Evolutionary conservation across 2,329 filamentous ascomycete species (phyloP).

Genomic region (Periconia sp.): DNA sequence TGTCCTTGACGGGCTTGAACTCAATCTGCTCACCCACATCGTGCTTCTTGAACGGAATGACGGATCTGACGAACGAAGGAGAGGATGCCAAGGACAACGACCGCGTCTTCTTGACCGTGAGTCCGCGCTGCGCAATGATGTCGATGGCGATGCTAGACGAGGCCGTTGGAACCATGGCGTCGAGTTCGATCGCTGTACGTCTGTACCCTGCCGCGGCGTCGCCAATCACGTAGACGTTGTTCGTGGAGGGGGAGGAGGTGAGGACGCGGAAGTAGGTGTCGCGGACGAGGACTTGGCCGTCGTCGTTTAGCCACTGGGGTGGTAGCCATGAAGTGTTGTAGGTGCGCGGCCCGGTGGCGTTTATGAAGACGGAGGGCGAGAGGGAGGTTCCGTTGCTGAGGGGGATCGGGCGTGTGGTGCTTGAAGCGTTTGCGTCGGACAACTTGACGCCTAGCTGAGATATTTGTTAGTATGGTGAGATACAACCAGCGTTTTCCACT

Average conservation of each 20-base stretch:
- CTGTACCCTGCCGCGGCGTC: constrained; percentile 36
- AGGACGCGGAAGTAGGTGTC: constrained; percentile 24
- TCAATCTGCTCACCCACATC: constrained; percentile 7
- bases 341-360: constrained; percentile 28
- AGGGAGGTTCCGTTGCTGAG: not conserved
- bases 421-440: constrained; percentile 8
- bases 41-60: constrained; percentile 1
- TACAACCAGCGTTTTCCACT: too few species aligned
- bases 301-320: constrained; percentile 20
- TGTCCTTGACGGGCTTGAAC: constrained; percentile 27
- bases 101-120: constrained; percentile 1
- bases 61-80: not conserved
- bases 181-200: constrained; percentile 13
- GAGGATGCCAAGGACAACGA: not conserved
- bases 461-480: too few species aligned
- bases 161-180: constrained; percentile 7
- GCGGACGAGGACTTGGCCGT: constrained; percentile 29
- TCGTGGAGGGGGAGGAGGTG: constrained; percentile 3
- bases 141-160: constrained; percentile 14
- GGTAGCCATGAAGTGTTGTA: constrained; percentile 33
- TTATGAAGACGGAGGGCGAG: constrained; percentile 11
- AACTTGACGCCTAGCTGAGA: constrained; percentile 6
- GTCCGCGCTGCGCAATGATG: not conserved
- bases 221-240: constrained; percentile 37
- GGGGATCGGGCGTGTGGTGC: constrained; percentile 8